Base-by-base conservation (phyloP, 202 grass and related monocot genomes). In the Panicum virgatum region DNA sequence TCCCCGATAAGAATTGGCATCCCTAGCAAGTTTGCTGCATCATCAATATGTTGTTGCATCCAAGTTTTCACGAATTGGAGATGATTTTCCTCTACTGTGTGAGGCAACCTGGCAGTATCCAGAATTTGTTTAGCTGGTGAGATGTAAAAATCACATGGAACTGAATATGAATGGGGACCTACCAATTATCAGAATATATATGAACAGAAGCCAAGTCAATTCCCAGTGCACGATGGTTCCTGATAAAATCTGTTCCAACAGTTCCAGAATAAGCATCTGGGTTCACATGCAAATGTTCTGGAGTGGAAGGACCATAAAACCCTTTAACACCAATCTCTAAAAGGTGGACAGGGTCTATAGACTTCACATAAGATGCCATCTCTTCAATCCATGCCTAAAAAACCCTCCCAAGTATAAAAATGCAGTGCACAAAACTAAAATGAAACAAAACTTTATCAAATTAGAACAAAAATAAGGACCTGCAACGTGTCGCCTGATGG, bases 311-410 rank as follows among this genome's bases (percentile, higher is more conserved):
- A 43, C 90, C 92, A 66, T 95, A 98, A 80, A 93, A 98, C 16
- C 96, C 90, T 86, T 98, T 92, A 70, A 87, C 47, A 51, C 92
- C 92, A 9, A 95, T 60, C 52, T 82, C 83, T 66, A 98, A 50
- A 45, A 93, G 71, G 40, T 95, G 96, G 39, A 86, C 22, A 59
- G 86, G 76, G 50, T 95, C 96, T 44, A 95, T 91, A 67, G 75
- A 90, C 73, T 98, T 98, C 50, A 95, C 92, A 74, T 88, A 84
- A 69, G 82, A 61, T 22, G 84, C 80, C 90, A 98, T 98, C 68
- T 93, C 96, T 86, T 95, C 86, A 78, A 98, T 91, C 92, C 92
- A 98, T 80, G 80, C 89, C 90, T 98, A 88, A 5, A 50, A 56
- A 13, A 84, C 84, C 53, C 53, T 14, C 9, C 15, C 5, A 45